A percentile compares a stretch with the other conserved stretches of the same genome.
phyloP scores from a whole-genome alignment of 108 stramenopile species.

The Cyclotella choctawhatcheeana region DNA sequence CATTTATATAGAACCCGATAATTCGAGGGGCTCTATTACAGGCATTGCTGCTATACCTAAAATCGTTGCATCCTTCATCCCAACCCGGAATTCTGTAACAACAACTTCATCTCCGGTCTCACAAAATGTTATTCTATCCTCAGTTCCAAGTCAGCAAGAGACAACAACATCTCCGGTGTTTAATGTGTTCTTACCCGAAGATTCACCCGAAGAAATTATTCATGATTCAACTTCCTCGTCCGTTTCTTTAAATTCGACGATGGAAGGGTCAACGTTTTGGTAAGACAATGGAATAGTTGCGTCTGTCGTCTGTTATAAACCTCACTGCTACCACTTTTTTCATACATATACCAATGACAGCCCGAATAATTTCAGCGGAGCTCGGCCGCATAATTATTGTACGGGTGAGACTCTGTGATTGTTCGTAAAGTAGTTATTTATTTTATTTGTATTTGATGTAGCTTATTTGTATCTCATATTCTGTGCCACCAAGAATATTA shows the following conservation, averaged over 20 bases:
- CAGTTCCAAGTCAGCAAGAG: not conserved
- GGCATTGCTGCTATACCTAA: not conserved
- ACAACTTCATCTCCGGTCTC: not conserved
- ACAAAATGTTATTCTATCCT: not conserved
- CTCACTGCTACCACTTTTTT: too few species aligned
- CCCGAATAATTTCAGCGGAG: conserved; percentile 12
- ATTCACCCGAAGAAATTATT: not conserved
- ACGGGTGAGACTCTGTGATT: too few species aligned
- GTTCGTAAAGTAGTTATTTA: too few species aligned
- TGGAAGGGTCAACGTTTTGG: too few species aligned
- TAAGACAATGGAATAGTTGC: too few species aligned
- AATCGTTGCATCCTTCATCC: not conserved
- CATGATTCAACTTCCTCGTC: not conserved
- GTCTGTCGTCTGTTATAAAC: too few species aligned
- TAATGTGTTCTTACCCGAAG: not conserved
- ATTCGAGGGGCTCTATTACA: not conserved
- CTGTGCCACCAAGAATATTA: conserved; percentile 24
- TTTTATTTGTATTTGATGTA: too few species aligned
- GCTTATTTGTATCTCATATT: too few species aligned
- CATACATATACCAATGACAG: not conserved
- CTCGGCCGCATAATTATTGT: conserved; percentile 13
- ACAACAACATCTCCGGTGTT: not conserved
- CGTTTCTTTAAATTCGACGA: not conserved
- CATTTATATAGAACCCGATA: not conserved
- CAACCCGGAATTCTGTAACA: not conserved